Evolutionary conservation across 1,139 yeast species (phyloP).

Genomic region (Yamadazyma diospyri): DNA sequence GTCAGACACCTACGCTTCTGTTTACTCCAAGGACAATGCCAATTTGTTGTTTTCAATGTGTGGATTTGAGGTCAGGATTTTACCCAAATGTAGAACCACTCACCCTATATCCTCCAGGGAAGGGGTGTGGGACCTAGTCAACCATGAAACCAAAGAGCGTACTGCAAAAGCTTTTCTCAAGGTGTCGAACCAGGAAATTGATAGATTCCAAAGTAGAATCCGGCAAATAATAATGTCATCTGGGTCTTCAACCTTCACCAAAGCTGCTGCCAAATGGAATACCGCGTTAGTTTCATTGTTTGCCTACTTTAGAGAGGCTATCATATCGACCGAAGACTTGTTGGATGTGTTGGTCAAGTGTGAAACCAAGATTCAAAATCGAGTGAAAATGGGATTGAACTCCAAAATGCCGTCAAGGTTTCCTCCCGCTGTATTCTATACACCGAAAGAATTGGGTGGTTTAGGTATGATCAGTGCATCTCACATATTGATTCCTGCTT

Average conservation of each 20-base stretch:
- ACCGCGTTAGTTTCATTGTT: constrained; percentile 84
- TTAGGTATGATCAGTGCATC: constrained; percentile 97
- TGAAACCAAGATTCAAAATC: constrained; percentile 90
- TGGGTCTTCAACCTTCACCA: constrained; percentile 93
- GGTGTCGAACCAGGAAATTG: constrained; percentile 78
- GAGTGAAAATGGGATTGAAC: constrained; percentile 92
- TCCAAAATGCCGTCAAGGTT: constrained; percentile 98
- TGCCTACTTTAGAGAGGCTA: constrained; percentile 91
- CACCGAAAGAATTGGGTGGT: constrained; percentile 97
- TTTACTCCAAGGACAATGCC: constrained; percentile 87
- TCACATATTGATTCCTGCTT: constrained; percentile 89
- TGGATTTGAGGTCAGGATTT: constrained; percentile 88
- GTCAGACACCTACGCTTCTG: constrained; percentile 82
- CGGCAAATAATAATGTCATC: constrained; percentile 92
- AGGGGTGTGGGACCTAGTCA: constrained; percentile 88
- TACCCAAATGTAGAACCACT: constrained; percentile 64
- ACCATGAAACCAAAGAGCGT: constrained; percentile 72
- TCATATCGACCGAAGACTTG: constrained; percentile 73
- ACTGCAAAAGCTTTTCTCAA: constrained; percentile 87
- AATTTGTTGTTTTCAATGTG: constrained; percentile 86
- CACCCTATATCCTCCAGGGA: constrained; percentile 54
- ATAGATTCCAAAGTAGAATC: constrained; percentile 76
- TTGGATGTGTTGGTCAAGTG: constrained; percentile 83
- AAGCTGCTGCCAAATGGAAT: constrained; percentile 95
- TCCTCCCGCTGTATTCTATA: constrained; percentile 97